A percentile compares a stretch with the other conserved stretches of the same genome.
Conservation (phyloP, 1,139 yeast genomes). For the Lodderomyces theae region DNA sequence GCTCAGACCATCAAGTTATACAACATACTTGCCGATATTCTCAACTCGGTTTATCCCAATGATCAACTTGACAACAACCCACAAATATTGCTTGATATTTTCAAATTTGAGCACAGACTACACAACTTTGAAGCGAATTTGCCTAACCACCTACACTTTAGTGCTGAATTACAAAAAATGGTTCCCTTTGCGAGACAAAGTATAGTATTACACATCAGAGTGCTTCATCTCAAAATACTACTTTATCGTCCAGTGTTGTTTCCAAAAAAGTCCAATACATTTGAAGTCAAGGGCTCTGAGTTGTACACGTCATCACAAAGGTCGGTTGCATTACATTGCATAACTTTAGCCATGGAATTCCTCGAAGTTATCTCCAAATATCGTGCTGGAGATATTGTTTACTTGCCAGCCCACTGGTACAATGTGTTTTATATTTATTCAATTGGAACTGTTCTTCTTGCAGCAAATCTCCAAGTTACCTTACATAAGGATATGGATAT, state of each 20-base stretch:
- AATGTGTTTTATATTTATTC: slow-evolving; percentile 1
- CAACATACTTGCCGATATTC: neutral
- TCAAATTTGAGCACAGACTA: neutral
- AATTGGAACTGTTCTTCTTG: neutral
- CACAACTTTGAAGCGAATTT: neutral
- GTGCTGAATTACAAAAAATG: slow-evolving; percentile 1
- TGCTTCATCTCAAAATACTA: neutral
- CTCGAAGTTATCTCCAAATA: neutral
- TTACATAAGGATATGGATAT: neutral
- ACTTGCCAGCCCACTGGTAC: slow-evolving; percentile 2
- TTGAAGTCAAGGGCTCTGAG: slow-evolving; percentile 1
- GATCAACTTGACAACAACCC: slow-evolving; percentile 1
- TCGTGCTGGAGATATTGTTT: slow-evolving; percentile 1
- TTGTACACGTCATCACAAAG: slow-evolving; percentile 1
- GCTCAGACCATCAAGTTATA: neutral
- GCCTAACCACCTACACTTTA: neutral
- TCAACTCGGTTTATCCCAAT: neutral
- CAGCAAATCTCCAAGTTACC: neutral
- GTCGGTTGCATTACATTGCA: neutral
- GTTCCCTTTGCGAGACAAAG: neutral
- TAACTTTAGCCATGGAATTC: neutral
- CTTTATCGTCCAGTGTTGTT: neutral
- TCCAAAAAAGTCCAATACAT: neutral
- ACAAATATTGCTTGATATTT: neutral
- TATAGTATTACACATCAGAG: slow-evolving; percentile 1